phyloP scores from a whole-genome alignment of 495 filamentous ascomycete genomes.

The Daldinia concentrica region DNA sequence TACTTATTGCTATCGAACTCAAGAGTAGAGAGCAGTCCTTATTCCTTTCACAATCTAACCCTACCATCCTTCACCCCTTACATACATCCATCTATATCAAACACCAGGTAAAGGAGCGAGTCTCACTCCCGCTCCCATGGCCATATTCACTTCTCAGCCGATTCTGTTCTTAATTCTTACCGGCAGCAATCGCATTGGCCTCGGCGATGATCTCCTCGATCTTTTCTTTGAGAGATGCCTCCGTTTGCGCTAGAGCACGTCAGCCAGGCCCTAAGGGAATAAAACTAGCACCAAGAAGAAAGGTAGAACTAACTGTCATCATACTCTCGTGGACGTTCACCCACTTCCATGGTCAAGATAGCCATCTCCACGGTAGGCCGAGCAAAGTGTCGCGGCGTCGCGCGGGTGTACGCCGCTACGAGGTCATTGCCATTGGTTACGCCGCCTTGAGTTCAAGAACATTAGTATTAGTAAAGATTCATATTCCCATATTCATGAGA shows the following conservation, averaged over 20 bases:
- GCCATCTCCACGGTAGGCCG: slow-evolving; percentile 58
- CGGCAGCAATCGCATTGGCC: slow-evolving; percentile 2
- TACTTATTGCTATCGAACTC: not conserved
- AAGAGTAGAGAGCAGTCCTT: not conserved
- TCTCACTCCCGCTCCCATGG: not conserved
- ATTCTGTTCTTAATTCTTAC: not conserved
- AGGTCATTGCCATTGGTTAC: slow-evolving; percentile 72
- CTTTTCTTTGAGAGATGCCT: not conserved
- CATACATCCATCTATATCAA: not conserved
- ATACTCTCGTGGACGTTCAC: slow-evolving; percentile 58
- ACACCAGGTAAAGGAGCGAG: no score
- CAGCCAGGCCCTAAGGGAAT: slow-evolving; percentile 12
- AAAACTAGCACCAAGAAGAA: slow-evolving; percentile 23
- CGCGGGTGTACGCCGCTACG: slow-evolving; percentile 62
- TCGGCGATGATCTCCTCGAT: not conserved
- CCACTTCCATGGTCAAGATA: slow-evolving; percentile 60
- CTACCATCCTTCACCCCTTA: not conserved
- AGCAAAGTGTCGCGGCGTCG: slow-evolving; percentile 54
- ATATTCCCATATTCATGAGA: no score
- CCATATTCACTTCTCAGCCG: not conserved
- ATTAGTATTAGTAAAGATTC: no score
- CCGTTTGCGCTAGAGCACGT: slow-evolving; percentile 20
- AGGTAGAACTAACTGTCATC: slow-evolving; percentile 44
- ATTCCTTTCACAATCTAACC: not conserved
- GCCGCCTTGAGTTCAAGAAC: slow-evolving; percentile 52